phyloP scores from a whole-genome alignment of 2,329 filamentous ascomycete species.

The Colletotrichum lindemuthianum region DNA sequence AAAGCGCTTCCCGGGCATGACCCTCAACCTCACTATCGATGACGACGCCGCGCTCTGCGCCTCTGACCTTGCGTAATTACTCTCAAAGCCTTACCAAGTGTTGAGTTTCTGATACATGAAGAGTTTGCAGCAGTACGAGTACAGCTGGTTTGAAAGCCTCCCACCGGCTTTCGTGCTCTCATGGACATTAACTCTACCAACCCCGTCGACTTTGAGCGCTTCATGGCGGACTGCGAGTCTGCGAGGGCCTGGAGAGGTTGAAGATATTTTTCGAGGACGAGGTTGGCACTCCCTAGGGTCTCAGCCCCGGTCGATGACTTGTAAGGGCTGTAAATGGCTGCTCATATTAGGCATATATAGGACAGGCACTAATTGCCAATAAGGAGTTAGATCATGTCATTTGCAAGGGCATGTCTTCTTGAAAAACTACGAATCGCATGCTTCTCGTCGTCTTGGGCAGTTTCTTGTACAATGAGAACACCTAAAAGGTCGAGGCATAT shows the following conservation, averaged over 20 bases:
- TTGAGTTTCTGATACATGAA: constrained; percentile 5
- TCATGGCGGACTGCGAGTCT: constrained; percentile 55
- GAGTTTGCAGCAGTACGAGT: constrained; percentile 52
- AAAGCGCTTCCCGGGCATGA: constrained; percentile 57
- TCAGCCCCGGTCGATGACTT: constrained; percentile 47
- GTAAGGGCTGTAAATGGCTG: background rate
- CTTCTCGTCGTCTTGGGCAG: too few relatives aligned
- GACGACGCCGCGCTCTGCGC: constrained; percentile 65
- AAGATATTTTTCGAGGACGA: constrained; percentile 53
- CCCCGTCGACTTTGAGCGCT: constrained; percentile 49
- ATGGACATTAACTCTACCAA: constrained; percentile 46
- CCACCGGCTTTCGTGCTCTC: constrained; percentile 43
- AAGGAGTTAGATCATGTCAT: too few relatives aligned
- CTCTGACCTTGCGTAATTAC: constrained; percentile 57
- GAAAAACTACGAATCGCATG: too few relatives aligned
- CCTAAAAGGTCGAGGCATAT: too few relatives aligned
- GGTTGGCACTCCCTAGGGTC: constrained; percentile 54
- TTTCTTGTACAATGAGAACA: too few relatives aligned
- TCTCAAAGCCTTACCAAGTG: background rate
- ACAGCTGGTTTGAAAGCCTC: constrained; percentile 55
- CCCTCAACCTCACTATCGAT: constrained; percentile 63
- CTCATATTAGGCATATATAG: too few relatives aligned
- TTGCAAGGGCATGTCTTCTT: too few relatives aligned
- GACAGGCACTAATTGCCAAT: too few relatives aligned
- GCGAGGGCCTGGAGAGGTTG: constrained; percentile 51